Evolutionary conservation across 768 basidiomycete genomes (phyloP).

Genomic region (Megacollybia marginata): DNA sequence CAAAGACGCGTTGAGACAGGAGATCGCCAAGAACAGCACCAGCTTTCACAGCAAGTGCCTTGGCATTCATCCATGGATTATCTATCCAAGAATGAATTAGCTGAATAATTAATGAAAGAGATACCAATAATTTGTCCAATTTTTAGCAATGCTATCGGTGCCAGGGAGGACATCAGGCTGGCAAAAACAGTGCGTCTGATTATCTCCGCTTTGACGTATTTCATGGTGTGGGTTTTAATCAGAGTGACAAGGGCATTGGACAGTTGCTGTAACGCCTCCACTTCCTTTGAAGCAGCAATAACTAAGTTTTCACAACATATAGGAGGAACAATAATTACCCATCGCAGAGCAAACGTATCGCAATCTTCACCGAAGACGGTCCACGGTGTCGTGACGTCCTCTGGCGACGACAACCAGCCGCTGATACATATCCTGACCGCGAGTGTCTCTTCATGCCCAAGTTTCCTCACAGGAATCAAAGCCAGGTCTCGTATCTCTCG

Average conservation of each 20-base stretch:
- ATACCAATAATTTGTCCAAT: conserved; percentile 47
- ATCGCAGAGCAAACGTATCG: conserved; percentile 50
- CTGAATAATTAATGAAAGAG: background rate
- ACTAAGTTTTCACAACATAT: background rate
- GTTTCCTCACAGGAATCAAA: conserved; percentile 35
- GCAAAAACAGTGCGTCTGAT: conserved; percentile 46
- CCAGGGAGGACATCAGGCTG: conserved; percentile 38
- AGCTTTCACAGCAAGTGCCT: conserved; percentile 42
- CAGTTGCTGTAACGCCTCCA: conserved; percentile 42
- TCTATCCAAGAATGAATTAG: conserved; percentile 21
- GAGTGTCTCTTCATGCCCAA: conserved; percentile 34
- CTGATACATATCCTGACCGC: conserved; percentile 47
- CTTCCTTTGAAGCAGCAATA: conserved; percentile 31
- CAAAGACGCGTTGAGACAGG: conserved; percentile 41
- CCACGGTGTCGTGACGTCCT: conserved; percentile 49
- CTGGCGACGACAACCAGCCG: conserved; percentile 39
- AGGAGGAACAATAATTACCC: conserved; percentile 25
- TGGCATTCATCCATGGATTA: conserved; percentile 55
- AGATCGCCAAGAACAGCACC: conserved; percentile 48
- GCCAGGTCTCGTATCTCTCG: conserved; percentile 46
- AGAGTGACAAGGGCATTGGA: conserved; percentile 38
- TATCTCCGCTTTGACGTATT: conserved; percentile 40
- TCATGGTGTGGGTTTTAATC: conserved; percentile 41
- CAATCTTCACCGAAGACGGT: conserved; percentile 36
- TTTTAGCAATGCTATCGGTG: conserved; percentile 42